Percentiles rank a stretch among this genome's conserved stretches.
Evolutionary conservation across 2,329 filamentous ascomycete species (phyloP).

Genomic region (Ilyonectria mors-panacis): DNA sequence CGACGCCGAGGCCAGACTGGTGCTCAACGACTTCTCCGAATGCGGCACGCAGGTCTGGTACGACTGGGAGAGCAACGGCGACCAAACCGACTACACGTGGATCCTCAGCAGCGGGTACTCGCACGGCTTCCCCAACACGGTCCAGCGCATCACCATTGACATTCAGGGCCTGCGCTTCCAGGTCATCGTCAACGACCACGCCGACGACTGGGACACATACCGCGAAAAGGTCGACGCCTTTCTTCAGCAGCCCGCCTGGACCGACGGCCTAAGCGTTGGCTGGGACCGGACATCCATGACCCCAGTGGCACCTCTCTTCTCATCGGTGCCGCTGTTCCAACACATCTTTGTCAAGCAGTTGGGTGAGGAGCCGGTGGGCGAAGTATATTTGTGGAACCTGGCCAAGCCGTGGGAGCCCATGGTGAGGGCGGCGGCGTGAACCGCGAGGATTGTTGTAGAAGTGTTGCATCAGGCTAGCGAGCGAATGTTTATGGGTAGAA

Average conservation of each 20-base stretch:
- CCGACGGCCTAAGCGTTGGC: conserved; percentile 45
- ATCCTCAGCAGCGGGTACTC: conserved; percentile 52
- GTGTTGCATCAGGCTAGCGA: neutral
- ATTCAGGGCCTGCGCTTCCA: conserved; percentile 59
- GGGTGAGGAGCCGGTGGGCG: conserved; percentile 51
- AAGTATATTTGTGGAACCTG: conserved; percentile 60
- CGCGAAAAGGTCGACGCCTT: conserved; percentile 54
- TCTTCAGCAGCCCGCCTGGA: conserved; percentile 48
- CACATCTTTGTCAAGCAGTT: conserved; percentile 56
- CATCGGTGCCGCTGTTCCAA: conserved; percentile 49
- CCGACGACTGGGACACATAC: conserved; percentile 52
- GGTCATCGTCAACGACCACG: conserved; percentile 56
- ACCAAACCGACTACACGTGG: conserved; percentile 56
- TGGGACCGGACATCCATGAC: conserved; percentile 48
- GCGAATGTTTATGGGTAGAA: conserved; percentile 1
- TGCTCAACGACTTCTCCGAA: conserved; percentile 57
- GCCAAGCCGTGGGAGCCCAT: conserved; percentile 60
- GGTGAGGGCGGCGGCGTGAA: conserved; percentile 56
- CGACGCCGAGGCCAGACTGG: conserved; percentile 55
- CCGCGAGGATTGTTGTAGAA: neutral
- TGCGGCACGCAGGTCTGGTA: conserved; percentile 60
- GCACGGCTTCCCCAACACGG: conserved; percentile 52
- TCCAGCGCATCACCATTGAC: conserved; percentile 55
- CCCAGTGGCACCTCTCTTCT: conserved; percentile 49
- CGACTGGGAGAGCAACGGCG: conserved; percentile 57